Conservation (phyloP, 805 yeast genomes). For the Candida endomychidarum region DNA sequence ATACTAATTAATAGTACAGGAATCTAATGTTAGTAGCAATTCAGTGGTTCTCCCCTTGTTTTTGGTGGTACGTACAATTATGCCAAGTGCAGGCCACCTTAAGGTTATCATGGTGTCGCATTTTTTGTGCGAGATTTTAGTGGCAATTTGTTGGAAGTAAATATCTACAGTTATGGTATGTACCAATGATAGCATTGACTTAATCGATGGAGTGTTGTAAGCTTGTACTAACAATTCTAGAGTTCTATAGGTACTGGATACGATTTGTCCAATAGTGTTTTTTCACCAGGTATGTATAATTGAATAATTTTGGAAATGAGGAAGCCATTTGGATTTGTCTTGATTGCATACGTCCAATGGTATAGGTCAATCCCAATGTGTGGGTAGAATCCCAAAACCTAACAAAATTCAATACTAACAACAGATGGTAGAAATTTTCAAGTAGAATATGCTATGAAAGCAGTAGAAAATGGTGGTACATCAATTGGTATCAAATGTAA, state of each 20-base stretch:
- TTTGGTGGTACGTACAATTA: constrained; percentile 30
- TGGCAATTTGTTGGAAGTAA: constrained; percentile 9
- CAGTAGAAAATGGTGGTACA: constrained; percentile 97
- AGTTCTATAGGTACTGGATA: constrained; percentile 96
- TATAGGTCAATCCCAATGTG: no score
- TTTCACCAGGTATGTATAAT: constrained; percentile 56
- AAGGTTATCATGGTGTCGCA: constrained; percentile 21
- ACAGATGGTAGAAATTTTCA: constrained; percentile 91
- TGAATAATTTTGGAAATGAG: no score
- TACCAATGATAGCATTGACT: neutral
- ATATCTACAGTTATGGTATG: constrained; percentile 7
- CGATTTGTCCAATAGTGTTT: constrained; percentile 95
- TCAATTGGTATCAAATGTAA: constrained; percentile 88
- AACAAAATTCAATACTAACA: no score
- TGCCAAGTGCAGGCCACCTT: constrained; percentile 52
- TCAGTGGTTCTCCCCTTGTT: neutral
- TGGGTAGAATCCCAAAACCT: no score
- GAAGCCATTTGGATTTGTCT: no score
- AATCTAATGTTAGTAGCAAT: constrained; percentile 38
- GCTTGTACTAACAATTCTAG: constrained; percentile 8
- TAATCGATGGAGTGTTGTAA: no score
- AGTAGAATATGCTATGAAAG: constrained; percentile 96
- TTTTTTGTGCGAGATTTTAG: constrained; percentile 6
- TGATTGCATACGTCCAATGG: no score
- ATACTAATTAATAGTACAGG: constrained; percentile 59